Evolutionary conservation across 2,329 filamentous ascomycete species (phyloP), one percentile per base, ranked within the genome.

Genomic region (Penicillium occitanis): DNA sequence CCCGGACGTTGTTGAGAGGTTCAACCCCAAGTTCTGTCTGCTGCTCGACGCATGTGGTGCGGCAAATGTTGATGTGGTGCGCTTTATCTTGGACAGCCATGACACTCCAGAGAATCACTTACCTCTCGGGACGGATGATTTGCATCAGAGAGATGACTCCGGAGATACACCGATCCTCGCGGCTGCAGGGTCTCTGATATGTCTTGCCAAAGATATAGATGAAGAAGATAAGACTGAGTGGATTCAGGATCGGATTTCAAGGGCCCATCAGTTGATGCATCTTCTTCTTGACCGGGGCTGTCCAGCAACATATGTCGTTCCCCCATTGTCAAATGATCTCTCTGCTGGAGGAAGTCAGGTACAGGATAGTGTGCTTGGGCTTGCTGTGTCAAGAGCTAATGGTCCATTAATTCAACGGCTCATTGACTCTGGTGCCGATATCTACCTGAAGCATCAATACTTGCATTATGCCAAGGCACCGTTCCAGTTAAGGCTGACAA

Each of bases 91-190:
- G 50, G 50, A 55, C 50, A 1, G 17, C 28, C 50, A 35, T 35
- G 8, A 19, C 50, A 13, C 1, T 55, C 50, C 50, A 55, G 50
- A 35, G 7, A 55, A 55, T 55, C 50, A 3, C 2, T 55, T 55
- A 55, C 50, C 50, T 1, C 50, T 55, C 8, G 28, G 28, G 50
- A 55, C 14, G 7, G 50, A 35, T 0, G 50, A 55, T 55, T 55
- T 55, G 28, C 50, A 55, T 55, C 50, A 55, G 28, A 55, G 50
- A 33, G 50, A 55, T 55, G 28, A 55, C 7, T 55, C 17, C 17
- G 50, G 50, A 33, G 22, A 33, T 55, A 55, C 50, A 3, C 50
- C 50, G 7, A 55, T 55, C 50, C 1, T 55, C 8, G 14, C 17
- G 7, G 50, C 50, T 35, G 50, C 50, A 35, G 50, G 50, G 50